phyloP scores from a whole-genome alignment of 352 stramenopile species.

The Phytophthora multivora region DNA sequence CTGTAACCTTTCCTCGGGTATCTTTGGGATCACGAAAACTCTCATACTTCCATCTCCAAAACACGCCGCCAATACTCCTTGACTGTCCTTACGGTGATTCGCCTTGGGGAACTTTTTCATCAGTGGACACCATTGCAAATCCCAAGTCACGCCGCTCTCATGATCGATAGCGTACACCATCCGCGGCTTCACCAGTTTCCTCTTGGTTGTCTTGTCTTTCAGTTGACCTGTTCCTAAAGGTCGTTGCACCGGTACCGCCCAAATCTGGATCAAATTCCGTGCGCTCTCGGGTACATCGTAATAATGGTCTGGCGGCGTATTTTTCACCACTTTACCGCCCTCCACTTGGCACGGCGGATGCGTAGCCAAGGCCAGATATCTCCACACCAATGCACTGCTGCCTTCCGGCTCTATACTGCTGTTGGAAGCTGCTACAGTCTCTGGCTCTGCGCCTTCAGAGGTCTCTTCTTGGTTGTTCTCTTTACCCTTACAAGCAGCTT shows the following conservation, averaged over 20 bases:
- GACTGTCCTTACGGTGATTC: conserved; percentile 23
- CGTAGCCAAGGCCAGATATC: conserved; percentile 63
- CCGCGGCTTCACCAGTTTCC: conserved; percentile 36
- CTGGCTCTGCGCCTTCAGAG: neutral
- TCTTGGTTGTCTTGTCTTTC: neutral
- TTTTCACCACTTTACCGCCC: conserved; percentile 63
- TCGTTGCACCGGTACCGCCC: conserved; percentile 60
- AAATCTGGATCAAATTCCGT: conserved; percentile 78
- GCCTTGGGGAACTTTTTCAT: conserved; percentile 44
- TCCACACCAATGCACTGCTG: conserved; percentile 42
- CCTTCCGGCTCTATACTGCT: conserved; percentile 1
- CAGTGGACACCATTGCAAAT: conserved; percentile 78
- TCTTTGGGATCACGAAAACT: conserved; percentile 67
- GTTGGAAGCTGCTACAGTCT: conserved; percentile 17
- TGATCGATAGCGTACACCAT: conserved; percentile 84
- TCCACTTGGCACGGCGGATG: conserved; percentile 72
- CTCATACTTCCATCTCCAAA: conserved; percentile 80
- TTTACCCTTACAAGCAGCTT: conserved; percentile 27
- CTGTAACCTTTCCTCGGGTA: conserved; percentile 45
- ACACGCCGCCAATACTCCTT: conserved; percentile 70
- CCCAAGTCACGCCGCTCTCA: conserved; percentile 74
- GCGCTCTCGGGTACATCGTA: conserved; percentile 60
- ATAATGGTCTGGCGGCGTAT: conserved; percentile 76
- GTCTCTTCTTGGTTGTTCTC: conserved; percentile 39
- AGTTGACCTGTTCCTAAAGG: neutral